A percentile compares a stretch with the other conserved stretches of the same genome.
Conservation (phyloP, 1,139 yeast genomes). For the Blastobotrys proliferans region DNA sequence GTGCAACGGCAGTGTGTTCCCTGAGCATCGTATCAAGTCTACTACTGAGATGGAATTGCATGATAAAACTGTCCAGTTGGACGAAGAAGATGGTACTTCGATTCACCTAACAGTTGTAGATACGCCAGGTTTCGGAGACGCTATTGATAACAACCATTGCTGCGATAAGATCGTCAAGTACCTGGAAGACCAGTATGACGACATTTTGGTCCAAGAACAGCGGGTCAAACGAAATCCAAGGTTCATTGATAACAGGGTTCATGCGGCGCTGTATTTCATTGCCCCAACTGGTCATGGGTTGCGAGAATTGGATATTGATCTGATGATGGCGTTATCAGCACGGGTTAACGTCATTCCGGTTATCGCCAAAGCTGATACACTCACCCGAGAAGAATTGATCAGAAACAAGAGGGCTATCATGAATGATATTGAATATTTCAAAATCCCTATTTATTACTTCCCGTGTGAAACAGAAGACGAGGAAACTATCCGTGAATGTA, state of each 20-base stretch:
- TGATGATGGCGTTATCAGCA: conserved; percentile 72
- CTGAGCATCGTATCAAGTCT: conserved; percentile 14
- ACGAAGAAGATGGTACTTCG: conserved; percentile 56
- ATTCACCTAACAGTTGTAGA: conserved; percentile 57
- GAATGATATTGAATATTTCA: conserved; percentile 71
- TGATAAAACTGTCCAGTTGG: conserved; percentile 18
- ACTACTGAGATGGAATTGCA: conserved; percentile 21
- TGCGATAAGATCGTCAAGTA: conserved; percentile 69
- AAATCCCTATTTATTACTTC: conserved; percentile 82
- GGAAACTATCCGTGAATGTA: conserved; percentile 79
- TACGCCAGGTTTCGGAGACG: conserved; percentile 81
- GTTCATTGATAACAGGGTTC: conserved; percentile 70
- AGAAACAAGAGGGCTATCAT: conserved; percentile 59
- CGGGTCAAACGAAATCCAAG: conserved; percentile 81
- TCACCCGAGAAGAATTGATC: conserved; percentile 70
- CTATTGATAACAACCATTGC: conserved; percentile 61
- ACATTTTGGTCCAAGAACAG: conserved; percentile 85
- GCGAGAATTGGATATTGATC: conserved; percentile 67
- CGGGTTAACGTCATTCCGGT: conserved; percentile 88
- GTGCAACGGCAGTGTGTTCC: conserved; percentile 62
- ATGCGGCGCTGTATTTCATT: conserved; percentile 65
- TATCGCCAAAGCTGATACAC: conserved; percentile 79
- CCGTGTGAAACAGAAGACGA: conserved; percentile 52
- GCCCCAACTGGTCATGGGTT: conserved; percentile 74
- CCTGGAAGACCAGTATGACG: conserved; percentile 86